A percentile compares a stretch with the other conserved stretches of the same genome.
phyloP scores from a whole-genome alignment of 495 filamentous ascomycete genomes.

The Neurospora sp. region DNA sequence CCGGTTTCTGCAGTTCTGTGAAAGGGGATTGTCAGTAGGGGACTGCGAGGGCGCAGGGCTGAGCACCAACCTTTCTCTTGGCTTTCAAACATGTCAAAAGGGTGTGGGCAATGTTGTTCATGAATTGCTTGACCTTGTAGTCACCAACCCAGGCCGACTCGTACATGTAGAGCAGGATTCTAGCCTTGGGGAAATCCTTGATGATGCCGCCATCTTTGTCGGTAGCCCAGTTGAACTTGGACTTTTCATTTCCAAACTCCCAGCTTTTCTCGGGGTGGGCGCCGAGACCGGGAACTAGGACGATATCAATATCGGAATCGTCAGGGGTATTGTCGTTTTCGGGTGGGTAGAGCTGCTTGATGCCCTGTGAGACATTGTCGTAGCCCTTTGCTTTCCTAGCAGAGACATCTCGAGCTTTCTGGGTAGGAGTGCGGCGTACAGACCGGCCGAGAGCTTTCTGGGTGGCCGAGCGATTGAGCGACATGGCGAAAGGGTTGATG shows the following conservation, averaged over 20 bases:
- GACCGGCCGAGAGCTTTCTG: too few species aligned
- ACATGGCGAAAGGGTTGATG: background rate
- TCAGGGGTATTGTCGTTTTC: background rate
- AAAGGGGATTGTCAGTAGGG: slow-evolving; percentile 13
- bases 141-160: background rate
- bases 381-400: background rate
- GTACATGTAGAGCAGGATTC: background rate
- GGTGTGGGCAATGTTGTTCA: slow-evolving; percentile 4
- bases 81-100: slow-evolving; percentile 1
- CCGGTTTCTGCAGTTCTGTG: background rate
- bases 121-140: slow-evolving; percentile 3
- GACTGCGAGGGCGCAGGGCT: slow-evolving; percentile 9
- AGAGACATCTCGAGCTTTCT: background rate
- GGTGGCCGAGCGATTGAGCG: background rate
- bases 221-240: background rate
- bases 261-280: background rate
- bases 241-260: background rate
- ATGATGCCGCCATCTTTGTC: background rate
- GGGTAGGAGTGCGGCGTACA: too few species aligned
- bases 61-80: background rate
- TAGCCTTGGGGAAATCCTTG: background rate
- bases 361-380: background rate
- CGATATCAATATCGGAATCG: background rate
- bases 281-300: background rate
- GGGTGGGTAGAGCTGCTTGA: background rate